A percentile compares a stretch with the other conserved stretches of the same genome.
phyloP scores from a whole-genome alignment of 805 yeast species.

The Wickerhamiella azyma region DNA sequence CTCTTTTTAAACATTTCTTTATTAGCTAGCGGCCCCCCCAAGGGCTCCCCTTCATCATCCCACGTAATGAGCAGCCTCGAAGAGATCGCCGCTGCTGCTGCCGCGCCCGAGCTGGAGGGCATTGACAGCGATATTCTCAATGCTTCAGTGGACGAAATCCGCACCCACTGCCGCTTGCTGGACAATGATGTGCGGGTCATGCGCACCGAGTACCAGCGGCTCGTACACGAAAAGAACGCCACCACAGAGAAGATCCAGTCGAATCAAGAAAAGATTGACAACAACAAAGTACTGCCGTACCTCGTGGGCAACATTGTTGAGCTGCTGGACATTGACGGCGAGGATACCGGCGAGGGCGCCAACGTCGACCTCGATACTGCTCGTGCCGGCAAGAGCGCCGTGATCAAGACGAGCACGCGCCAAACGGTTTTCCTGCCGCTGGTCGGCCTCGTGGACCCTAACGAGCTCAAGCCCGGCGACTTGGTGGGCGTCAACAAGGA shows the following conservation, averaged over 20 bases:
- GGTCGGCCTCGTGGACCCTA: constrained; percentile 89
- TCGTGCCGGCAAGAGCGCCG: constrained; percentile 93
- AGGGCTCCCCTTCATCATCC: neutral
- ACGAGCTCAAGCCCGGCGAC: constrained; percentile 89
- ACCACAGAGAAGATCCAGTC: constrained; percentile 92
- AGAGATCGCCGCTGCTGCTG: constrained; percentile 10
- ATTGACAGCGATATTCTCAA: constrained; percentile 71
- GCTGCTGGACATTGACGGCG: constrained; percentile 75
- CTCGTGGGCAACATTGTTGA: constrained; percentile 95
- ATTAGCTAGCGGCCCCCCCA: neutral
- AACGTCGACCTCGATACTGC: constrained; percentile 86
- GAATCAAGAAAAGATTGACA: constrained; percentile 88
- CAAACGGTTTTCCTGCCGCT: constrained; percentile 94
- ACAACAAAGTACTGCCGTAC: constrained; percentile 90
- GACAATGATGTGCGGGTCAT: constrained; percentile 94
- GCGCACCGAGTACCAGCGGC: constrained; percentile 79
- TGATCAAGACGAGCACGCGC: constrained; percentile 91
- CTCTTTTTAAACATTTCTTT: neutral
- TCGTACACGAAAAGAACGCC: constrained; percentile 81
- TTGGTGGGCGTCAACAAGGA: constrained; percentile 96
- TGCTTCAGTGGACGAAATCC: constrained; percentile 68
- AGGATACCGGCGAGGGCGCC: constrained; percentile 74
- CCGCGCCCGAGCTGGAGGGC: constrained; percentile 33
- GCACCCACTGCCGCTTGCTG: constrained; percentile 71
- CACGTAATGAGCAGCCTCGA: constrained; percentile 9